Evolutionary conservation across 257 asterid species (phyloP).

Genomic region (Primulina eburnea): DNA sequence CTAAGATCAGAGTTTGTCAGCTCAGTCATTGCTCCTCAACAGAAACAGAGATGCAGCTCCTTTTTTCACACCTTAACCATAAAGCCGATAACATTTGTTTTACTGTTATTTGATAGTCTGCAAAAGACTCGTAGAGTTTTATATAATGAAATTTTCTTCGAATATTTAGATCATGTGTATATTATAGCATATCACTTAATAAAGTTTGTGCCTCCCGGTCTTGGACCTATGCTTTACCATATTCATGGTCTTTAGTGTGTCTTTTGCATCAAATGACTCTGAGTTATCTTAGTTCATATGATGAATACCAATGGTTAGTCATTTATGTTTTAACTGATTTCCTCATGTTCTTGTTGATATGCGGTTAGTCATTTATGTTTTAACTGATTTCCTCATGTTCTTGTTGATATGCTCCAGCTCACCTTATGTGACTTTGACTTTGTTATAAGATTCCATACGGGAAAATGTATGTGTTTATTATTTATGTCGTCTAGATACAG

Average conservation of each 20-base stretch:
- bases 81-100: neutral
- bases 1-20: neutral
- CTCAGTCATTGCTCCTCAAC: neutral
- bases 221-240: neutral
- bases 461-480: neutral
- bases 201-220: neutral
- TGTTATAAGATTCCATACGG: neutral
- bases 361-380: neutral
- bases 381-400: neutral
- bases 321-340: neutral
- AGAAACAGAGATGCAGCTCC: no score
- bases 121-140: neutral
- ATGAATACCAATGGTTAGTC: neutral
- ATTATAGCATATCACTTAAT: neutral
- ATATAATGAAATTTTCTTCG: neutral
- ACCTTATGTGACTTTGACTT: neutral
- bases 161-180: no score
- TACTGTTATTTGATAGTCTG: neutral
- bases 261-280: neutral
- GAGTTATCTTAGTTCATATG: neutral
- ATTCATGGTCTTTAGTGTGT: no score
- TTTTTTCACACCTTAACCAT: neutral
- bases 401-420: neutral
- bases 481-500: neutral
- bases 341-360: neutral